Conservation (phyloP, 1,284 basidiomycete species). For the Leccinum subrobustum region DNA sequence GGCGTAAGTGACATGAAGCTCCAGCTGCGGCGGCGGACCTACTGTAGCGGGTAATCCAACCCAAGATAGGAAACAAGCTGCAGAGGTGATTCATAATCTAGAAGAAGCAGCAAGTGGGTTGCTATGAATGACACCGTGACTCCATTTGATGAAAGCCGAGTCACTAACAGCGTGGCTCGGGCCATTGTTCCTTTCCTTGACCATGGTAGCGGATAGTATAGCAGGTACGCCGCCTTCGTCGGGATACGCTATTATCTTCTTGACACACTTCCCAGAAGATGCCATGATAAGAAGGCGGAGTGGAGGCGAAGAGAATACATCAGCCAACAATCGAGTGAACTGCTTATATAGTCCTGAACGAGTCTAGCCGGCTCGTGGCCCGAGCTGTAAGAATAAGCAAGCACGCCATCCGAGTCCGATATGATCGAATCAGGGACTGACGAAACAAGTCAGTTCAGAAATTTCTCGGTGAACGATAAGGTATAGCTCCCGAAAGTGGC, state of each 20-base stretch:
- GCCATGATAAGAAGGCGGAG: slow-evolving; percentile 34
- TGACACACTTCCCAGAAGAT: slow-evolving; percentile 47
- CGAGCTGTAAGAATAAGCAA: neutral
- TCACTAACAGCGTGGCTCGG: slow-evolving; percentile 48
- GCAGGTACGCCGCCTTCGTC: slow-evolving; percentile 53
- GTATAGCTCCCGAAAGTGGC: too few species aligned
- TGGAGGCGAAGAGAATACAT: neutral
- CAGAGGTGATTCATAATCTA: slow-evolving; percentile 62
- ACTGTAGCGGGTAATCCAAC: slow-evolving; percentile 88
- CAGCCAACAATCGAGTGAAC: neutral
- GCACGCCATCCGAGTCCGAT: neutral
- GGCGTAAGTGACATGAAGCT: neutral
- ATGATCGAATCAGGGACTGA: neutral
- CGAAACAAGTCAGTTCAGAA: too few species aligned
- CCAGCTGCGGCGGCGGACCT: slow-evolving; percentile 23
- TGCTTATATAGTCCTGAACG: neutral
- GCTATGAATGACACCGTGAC: neutral
- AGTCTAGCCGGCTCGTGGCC: neutral
- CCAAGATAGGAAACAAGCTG: slow-evolving; percentile 79
- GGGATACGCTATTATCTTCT: slow-evolving; percentile 59
- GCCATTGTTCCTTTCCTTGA: slow-evolving; percentile 37
- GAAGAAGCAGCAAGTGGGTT: slow-evolving; percentile 1
- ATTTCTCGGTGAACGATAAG: neutral
- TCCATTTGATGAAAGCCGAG: slow-evolving; percentile 10
- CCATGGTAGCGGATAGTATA: slow-evolving; percentile 55